These are phyloP conservation scores for Chamaecrista fasciculata DNA, from an alignment of 306 rosid species.

Conservation along the genomic window DNA sequence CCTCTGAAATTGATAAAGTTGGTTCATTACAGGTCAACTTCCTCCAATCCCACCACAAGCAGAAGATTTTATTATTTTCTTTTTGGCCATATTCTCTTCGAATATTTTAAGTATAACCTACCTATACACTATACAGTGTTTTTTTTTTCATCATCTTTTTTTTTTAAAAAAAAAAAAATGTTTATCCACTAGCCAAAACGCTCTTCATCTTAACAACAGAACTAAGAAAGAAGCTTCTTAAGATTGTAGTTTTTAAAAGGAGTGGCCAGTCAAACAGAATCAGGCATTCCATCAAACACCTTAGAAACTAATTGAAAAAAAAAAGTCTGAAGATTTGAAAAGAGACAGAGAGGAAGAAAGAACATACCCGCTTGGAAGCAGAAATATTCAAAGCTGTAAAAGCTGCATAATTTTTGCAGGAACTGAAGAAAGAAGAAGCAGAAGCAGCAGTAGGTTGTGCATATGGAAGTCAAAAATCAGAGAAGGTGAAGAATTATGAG, in stretches of 20 bases:
- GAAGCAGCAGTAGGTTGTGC: constrained; percentile 27
- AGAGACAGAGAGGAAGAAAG: constrained; percentile 24
- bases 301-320: neutral
- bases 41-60: constrained; percentile 19
- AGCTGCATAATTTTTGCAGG: constrained; percentile 27
- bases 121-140: too few species aligned
- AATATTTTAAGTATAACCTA: constrained; percentile 40
- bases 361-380: constrained; percentile 39
- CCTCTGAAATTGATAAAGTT: constrained; percentile 39
- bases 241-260: constrained; percentile 33
- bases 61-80: constrained; percentile 41
- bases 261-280: constrained; percentile 34
- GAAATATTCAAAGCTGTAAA: constrained; percentile 24
- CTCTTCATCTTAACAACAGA: constrained; percentile 41
- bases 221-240: constrained; percentile 17
- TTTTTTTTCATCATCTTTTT: constrained; percentile 28
- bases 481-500: constrained; percentile 33
- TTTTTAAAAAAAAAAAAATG: too few species aligned
- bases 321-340: constrained; percentile 9
- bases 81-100: constrained; percentile 67
- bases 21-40: constrained; percentile 23
- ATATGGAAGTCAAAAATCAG: constrained; percentile 21
- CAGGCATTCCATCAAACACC: constrained; percentile 24
- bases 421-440: constrained; percentile 36
- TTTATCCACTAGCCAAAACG: constrained; percentile 33